Percentiles rank a stretch among this genome's conserved stretches.
These are phyloP conservation scores for Cylindrotheca closterium DNA, from an alignment of 108 stramenopile genomes.

Conservation along the genomic window DNA sequence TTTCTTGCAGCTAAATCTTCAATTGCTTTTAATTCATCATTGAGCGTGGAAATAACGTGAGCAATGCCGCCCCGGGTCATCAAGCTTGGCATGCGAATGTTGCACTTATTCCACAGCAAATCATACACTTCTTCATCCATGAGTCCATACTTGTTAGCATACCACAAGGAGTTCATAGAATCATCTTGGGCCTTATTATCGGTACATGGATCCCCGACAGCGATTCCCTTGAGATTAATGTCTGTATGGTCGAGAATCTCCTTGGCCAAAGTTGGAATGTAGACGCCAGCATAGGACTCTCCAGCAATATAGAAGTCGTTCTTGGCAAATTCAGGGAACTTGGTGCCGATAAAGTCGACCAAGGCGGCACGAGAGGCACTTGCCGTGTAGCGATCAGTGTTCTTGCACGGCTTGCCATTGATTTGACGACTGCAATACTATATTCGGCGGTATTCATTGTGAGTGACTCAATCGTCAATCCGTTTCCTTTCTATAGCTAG, in stretches of 20 bases:
- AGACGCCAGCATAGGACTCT: slow-evolving; percentile 84
- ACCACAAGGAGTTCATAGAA: slow-evolving; percentile 66
- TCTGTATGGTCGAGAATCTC: slow-evolving; percentile 52
- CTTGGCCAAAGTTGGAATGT: slow-evolving; percentile 85
- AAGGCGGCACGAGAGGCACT: slow-evolving; percentile 64
- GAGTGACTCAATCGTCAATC: too few relatives aligned
- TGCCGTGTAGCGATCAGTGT: slow-evolving; percentile 79
- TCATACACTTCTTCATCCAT: slow-evolving; percentile 57
- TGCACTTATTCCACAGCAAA: slow-evolving; percentile 54
- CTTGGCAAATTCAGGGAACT: slow-evolving; percentile 71
- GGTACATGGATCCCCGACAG: slow-evolving; percentile 74
- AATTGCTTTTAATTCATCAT: slow-evolving; percentile 27
- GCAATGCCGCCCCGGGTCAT: slow-evolving; percentile 39
- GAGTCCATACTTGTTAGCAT: slow-evolving; percentile 64
- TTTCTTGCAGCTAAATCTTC: slow-evolving; percentile 18
- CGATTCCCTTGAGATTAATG: slow-evolving; percentile 51
- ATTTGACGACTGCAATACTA: slow-evolving; percentile 50
- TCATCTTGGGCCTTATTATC: slow-evolving; percentile 64
- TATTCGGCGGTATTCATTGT: too few relatives aligned
- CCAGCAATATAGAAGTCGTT: slow-evolving; percentile 81
- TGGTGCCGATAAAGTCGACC: slow-evolving; percentile 51
- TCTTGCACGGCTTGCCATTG: slow-evolving; percentile 46
- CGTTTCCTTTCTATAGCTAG: too few relatives aligned
- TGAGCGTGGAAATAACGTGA: slow-evolving; percentile 20
- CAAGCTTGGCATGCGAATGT: slow-evolving; percentile 34